Evolutionary conservation across 2,329 filamentous ascomycete species (phyloP).

Genomic region (Curvularia hawaiiensis): DNA sequence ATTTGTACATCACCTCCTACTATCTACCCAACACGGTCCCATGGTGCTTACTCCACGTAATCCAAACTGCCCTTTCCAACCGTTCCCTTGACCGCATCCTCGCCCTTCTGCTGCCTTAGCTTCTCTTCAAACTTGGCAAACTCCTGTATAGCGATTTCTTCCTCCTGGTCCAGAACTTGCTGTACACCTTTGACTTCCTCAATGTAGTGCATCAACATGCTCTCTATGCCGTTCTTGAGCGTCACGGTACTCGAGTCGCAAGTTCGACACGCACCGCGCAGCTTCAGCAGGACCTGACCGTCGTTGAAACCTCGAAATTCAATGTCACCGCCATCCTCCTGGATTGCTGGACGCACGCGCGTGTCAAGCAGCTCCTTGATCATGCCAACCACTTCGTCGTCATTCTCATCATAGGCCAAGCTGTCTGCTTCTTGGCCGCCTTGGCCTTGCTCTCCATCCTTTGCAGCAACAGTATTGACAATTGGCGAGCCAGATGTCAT

Average conservation of each 20-base stretch:
- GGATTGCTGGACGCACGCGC: conserved; percentile 90
- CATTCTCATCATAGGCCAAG: conserved; percentile 83
- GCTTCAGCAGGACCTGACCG: conserved; percentile 82
- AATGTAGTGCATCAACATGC: conserved; percentile 93
- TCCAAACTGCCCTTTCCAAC: conserved; percentile 60
- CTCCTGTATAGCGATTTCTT: conserved; percentile 83
- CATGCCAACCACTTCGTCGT: conserved; percentile 95
- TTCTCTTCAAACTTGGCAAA: conserved; percentile 97
- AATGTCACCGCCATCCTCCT: conserved; percentile 97
- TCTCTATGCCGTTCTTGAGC: conserved; percentile 96
- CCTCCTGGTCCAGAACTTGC: conserved; percentile 89
- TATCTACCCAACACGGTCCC: background rate
- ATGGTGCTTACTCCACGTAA: conserved; percentile 44
- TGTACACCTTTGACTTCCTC: conserved; percentile 94
- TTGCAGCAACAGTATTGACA: conserved; percentile 72
- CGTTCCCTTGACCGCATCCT: conserved; percentile 56
- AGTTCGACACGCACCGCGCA: conserved; percentile 90
- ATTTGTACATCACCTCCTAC: background rate
- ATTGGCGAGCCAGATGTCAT: conserved; percentile 83
- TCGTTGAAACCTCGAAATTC: conserved; percentile 90
- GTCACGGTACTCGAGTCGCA: conserved; percentile 98
- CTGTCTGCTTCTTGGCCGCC: conserved; percentile 66
- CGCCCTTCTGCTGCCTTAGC: conserved; percentile 63
- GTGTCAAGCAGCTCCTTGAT: conserved; percentile 98
- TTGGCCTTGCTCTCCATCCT: conserved; percentile 57